Evolutionary conservation across 2,329 filamentous ascomycete species (phyloP).

Genomic region (Cladosporium sp.): DNA sequence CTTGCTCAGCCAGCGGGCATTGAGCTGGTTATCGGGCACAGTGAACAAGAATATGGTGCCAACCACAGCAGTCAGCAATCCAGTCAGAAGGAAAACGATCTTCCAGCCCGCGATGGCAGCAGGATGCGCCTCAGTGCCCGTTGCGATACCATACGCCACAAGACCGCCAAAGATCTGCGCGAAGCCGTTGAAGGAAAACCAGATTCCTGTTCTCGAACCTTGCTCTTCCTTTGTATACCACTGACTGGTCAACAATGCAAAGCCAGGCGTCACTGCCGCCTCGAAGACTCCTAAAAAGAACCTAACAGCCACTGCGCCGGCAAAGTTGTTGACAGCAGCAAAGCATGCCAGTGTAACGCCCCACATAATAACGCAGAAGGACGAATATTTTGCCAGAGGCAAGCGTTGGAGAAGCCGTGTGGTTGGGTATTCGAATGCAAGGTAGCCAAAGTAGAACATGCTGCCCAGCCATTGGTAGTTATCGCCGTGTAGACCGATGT

Average conservation of each 20-base stretch:
- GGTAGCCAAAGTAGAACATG: constrained; percentile 52
- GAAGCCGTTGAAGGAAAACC: constrained; percentile 65
- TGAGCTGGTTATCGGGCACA: constrained; percentile 58
- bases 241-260: constrained; percentile 63
- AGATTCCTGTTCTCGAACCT: constrained; percentile 58
- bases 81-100: constrained; percentile 42
- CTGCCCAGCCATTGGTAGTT: constrained; percentile 49
- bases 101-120: constrained; percentile 60
- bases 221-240: constrained; percentile 72
- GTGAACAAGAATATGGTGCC: constrained; percentile 43
- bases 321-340: constrained; percentile 58
- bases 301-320: constrained; percentile 59
- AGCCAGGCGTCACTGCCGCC: constrained; percentile 64
- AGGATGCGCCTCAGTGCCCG: constrained; percentile 52
- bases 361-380: constrained; percentile 62
- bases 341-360: constrained; percentile 59
- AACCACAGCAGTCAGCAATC: constrained; percentile 38
- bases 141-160: constrained; percentile 61
- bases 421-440: constrained; percentile 63
- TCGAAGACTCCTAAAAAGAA: constrained; percentile 68
- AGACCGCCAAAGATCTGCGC: constrained; percentile 61
- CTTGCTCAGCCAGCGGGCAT: constrained; percentile 59
- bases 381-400: constrained; percentile 64
- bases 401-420: constrained; percentile 60
- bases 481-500: constrained; percentile 44